Conservation (phyloP, 78 protist species). For the Protostelium mycophagum region DNA sequence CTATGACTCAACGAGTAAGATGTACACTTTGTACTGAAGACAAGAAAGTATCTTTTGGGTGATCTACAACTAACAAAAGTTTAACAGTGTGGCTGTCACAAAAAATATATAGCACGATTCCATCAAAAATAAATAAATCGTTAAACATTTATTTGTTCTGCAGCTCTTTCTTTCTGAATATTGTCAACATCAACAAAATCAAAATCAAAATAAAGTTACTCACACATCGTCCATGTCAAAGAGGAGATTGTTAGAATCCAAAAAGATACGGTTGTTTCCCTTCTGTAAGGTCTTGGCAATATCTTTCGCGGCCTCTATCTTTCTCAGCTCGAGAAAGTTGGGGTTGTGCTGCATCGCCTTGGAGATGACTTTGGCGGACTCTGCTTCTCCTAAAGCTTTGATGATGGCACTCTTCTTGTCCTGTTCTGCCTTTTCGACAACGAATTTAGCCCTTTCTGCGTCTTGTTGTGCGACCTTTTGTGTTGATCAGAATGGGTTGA, state of each 20-base stretch:
- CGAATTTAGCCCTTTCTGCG: slow-evolving; percentile 91
- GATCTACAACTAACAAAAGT: too few species aligned
- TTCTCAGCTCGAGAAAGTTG: slow-evolving; percentile 74
- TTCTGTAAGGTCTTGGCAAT: slow-evolving; percentile 68
- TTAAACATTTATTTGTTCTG: too few species aligned
- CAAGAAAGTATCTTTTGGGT: too few species aligned
- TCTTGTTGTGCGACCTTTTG: slow-evolving; percentile 86
- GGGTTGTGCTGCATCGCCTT: slow-evolving; percentile 83
- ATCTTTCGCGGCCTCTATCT: slow-evolving; percentile 81
- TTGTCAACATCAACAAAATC: too few species aligned
- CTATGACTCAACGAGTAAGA: too few species aligned
- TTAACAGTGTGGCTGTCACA: too few species aligned
- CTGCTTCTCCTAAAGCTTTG: slow-evolving; percentile 96
- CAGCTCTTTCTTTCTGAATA: too few species aligned
- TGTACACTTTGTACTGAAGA: too few species aligned
- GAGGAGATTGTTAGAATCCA: slow-evolving; percentile 65
- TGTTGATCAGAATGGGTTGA: background rate
- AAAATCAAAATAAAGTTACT: background rate
- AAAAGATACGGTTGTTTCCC: slow-evolving; percentile 68
- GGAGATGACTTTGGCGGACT: slow-evolving; percentile 82
- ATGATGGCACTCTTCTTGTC: slow-evolving; percentile 82
- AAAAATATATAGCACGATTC: too few species aligned
- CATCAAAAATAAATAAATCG: too few species aligned
- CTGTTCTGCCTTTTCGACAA: slow-evolving; percentile 91
- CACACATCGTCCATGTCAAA: slow-evolving; percentile 6